phyloP scores from a whole-genome alignment of 2,329 filamentous ascomycete species.

The Tolypocladium nubicola region DNA sequence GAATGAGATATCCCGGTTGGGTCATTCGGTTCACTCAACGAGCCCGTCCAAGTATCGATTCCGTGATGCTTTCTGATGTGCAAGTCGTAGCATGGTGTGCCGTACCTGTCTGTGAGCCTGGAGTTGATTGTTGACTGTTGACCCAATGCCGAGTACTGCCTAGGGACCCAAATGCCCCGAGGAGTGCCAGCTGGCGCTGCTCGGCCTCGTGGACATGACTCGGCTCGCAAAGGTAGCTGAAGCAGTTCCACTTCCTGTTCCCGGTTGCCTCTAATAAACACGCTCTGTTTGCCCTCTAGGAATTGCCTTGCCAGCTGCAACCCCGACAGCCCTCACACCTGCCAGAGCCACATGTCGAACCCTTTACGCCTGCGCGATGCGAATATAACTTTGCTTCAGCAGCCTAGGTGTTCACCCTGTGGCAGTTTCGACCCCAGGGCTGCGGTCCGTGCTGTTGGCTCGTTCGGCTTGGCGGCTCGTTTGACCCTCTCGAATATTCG shows the following conservation, averaged over 20 bases:
- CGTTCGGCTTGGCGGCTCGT: not conserved
- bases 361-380: no score
- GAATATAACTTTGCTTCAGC: no score
- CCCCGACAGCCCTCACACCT: not conserved
- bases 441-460: not conserved
- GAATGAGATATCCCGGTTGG: slow-evolving; percentile 28
- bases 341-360: not conserved
- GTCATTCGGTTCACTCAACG: slow-evolving; percentile 25
- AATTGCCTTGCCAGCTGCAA: no score
- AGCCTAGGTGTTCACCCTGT: no score
- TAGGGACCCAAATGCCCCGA: no score
- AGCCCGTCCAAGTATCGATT: slow-evolving; percentile 14
- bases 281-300: no score
- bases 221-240: not conserved
- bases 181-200: not conserved
- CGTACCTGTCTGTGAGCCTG: no score
- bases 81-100: not conserved
- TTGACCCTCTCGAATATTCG: not conserved
- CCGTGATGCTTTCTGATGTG: not conserved
- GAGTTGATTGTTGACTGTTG: no score
- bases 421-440: not conserved
- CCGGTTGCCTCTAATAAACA: not conserved
- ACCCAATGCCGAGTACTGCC: not conserved
- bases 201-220: not conserved
- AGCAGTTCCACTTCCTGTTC: not conserved